These are phyloP conservation scores for Pythium coloratum DNA, from an alignment of 352 stramenopile genomes.

Conservation along the genomic window DNA sequence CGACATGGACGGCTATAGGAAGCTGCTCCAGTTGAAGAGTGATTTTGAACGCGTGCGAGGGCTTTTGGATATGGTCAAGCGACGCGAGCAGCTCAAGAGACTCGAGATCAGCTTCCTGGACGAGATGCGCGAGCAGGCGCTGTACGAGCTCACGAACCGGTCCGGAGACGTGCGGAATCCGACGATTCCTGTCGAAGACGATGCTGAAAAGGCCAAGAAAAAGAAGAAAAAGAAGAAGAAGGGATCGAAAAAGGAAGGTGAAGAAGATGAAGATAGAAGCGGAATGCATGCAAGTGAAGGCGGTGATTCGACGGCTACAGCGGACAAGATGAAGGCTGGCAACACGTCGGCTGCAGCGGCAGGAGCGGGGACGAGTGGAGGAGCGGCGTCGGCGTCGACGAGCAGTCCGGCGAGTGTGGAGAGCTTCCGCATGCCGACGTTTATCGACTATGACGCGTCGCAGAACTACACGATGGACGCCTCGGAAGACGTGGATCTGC, in stretches of 20 bases:
- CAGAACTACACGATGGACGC: slow-evolving; percentile 60
- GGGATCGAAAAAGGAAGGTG: slow-evolving; percentile 17
- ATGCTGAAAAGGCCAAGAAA: slow-evolving; percentile 51
- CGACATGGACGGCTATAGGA: slow-evolving; percentile 94
- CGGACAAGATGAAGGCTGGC: slow-evolving; percentile 1
- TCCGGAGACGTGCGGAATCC: slow-evolving; percentile 49
- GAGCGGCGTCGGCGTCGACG: not conserved
- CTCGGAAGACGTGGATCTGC: slow-evolving; percentile 28
- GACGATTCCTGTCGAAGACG: slow-evolving; percentile 53
- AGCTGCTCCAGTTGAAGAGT: slow-evolving; percentile 90
- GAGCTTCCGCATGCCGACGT: slow-evolving; percentile 33
- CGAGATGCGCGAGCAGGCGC: slow-evolving; percentile 63
- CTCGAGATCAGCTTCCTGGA: slow-evolving; percentile 82
- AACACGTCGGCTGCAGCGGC: not conserved
- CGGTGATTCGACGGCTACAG: slow-evolving; percentile 5
- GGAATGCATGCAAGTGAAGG: not conserved
- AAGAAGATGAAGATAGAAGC: slow-evolving; percentile 32
- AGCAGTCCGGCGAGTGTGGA: slow-evolving; percentile 21
- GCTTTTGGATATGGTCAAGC: slow-evolving; percentile 82
- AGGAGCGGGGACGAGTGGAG: not conserved
- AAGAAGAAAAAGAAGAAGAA: slow-evolving; percentile 79
- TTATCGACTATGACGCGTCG: slow-evolving; percentile 79
- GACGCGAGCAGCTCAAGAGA: slow-evolving; percentile 84
- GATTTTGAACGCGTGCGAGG: slow-evolving; percentile 92
- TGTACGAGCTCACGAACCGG: slow-evolving; percentile 60